Evolutionary conservation across 805 yeast species (phyloP), one percentile per base, ranked within the genome.

Genomic region (Kodamaea lidongshanica): DNA sequence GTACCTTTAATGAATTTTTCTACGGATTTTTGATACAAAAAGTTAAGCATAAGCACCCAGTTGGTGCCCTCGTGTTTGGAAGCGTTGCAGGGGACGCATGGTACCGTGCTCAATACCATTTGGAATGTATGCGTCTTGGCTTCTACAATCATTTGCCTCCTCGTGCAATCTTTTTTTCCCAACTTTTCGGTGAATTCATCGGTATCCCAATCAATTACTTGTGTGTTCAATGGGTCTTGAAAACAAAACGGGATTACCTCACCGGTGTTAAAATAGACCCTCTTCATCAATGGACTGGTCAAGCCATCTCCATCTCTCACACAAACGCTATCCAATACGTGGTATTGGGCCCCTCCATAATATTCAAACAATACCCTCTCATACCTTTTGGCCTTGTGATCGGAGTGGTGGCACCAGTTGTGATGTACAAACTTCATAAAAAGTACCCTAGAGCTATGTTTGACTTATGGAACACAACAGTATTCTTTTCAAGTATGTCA

Each of bases 131-230:
- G 54, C 66, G 70, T 39, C 50, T 72, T 5, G 79, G 77, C 1
- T 69, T 70, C 39, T 73, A 73, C 50, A 70, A 67, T 47, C 67
- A 67, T 38, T 44, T 73, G 10, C 75, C 77, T 0, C 79, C 79
- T 1, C 58, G 52, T 19, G 47, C 58, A 2, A 68, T 72, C 6
- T 73, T 74, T 37, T 52, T 67, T 23, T 68, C 73, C 0, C 78
- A 73, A 41, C 39, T 72, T 4, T 58, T 65, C 40, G 78, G 78
- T 1, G 74, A 70, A 38, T 30, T 69, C 10, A 48, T 73, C 15
- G 77, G 77, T 6, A 65, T 69, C n/a, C 72, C 76, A 4, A 52
- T 70, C 39, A 72, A 72, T 41, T 72, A 70, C 41, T 28, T 60
- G 5, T 67, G 74, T 1, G 46, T 72, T 25, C 54, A 61, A 28